Conservation (phyloP, 192 early-diverging fungal species). For the Coemansia sp. region DNA sequence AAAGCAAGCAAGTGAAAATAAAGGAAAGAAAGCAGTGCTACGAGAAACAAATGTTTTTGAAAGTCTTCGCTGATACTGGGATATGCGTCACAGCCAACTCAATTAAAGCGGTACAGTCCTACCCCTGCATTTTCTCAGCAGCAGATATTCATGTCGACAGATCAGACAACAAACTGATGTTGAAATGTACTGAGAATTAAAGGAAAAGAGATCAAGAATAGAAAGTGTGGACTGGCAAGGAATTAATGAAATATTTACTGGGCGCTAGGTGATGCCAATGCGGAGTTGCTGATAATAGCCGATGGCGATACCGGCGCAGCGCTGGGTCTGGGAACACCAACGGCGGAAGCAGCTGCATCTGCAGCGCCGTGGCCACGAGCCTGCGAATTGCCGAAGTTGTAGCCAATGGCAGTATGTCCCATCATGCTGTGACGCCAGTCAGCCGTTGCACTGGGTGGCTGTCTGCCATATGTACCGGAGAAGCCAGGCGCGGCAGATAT, state of each 20-base stretch:
- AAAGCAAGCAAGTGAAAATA: neutral
- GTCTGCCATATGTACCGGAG: neutral
- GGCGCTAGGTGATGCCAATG: conserved; percentile 35
- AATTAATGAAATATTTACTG: conserved; percentile 17
- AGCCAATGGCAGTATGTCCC: conserved; percentile 19
- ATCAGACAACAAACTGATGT: too few relatives aligned
- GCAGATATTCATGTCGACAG: neutral
- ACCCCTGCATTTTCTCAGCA: neutral
- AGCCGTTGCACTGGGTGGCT: conserved; percentile 7
- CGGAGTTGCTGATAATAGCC: conserved; percentile 13
- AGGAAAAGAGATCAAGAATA: neutral
- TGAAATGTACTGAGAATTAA: neutral
- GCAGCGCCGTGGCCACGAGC: neutral
- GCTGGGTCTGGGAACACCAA: neutral
- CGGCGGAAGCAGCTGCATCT: neutral
- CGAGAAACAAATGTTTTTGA: too few relatives aligned
- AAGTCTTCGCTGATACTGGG: too few relatives aligned
- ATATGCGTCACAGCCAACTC: neutral
- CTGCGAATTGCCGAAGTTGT: conserved; percentile 1
- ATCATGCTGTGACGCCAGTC: conserved; percentile 41
- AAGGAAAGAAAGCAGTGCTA: neutral
- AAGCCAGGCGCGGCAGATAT: neutral
- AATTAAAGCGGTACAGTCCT: neutral
- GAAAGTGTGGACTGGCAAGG: neutral
- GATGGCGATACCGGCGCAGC: conserved; percentile 14